Conservation (phyloP, 2,329 filamentous ascomycete species). For the Alternaria ventricosa region DNA sequence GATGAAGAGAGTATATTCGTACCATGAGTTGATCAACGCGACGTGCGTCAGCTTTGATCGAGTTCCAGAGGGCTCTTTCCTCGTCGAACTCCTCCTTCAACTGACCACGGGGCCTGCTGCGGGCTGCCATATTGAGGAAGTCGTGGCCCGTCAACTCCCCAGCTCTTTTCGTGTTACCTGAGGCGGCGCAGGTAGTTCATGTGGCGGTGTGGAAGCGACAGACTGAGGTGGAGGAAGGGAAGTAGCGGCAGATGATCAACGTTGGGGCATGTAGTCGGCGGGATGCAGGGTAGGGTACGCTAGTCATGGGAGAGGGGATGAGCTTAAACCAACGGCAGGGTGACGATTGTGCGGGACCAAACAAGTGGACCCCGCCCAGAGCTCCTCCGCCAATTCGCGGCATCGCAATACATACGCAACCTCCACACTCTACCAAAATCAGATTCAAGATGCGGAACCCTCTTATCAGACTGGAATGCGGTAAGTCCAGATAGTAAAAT, state of each 20-base stretch:
- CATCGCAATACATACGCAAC: constrained; percentile 14
- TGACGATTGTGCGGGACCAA: constrained; percentile 24
- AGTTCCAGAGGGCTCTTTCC: constrained; percentile 58
- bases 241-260: constrained; percentile 6
- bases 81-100: constrained; percentile 59
- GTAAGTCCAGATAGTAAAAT: constrained; percentile 48
- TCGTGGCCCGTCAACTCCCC: constrained; percentile 12
- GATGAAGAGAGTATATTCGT: constrained; percentile 29
- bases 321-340: constrained; percentile 31
- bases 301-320: constrained; percentile 28
- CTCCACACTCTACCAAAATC: constrained; percentile 3
- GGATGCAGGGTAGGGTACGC: constrained; percentile 26
- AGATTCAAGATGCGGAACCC: constrained; percentile 62
- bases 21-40: constrained; percentile 57
- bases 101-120: constrained; percentile 53
- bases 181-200: constrained; percentile 9
- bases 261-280: constrained; percentile 7
- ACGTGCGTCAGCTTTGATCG: constrained; percentile 54
- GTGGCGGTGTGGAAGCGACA: constrained; percentile 10
- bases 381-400: constrained; percentile 11
- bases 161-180: constrained; percentile 16
- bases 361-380: constrained; percentile 16
- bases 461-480: constrained; percentile 81
- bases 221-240: constrained; percentile 2
- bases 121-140: constrained; percentile 51